Evolutionary conservation across 306 rosid species (phyloP).

Genomic region (Quercus wislizeni): DNA sequence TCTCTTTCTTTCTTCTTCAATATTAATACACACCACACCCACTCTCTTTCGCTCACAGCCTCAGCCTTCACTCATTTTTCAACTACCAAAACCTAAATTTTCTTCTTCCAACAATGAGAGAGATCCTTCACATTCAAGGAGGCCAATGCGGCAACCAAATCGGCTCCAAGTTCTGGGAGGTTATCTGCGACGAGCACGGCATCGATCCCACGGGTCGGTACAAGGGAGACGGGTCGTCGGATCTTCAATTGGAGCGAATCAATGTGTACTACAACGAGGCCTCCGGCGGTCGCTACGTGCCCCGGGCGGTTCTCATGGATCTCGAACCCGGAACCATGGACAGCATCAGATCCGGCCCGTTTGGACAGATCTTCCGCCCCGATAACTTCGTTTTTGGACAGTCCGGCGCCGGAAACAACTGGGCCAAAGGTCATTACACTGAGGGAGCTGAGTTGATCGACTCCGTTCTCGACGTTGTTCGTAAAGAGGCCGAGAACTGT

Average conservation of each 20-base stretch:
- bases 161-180: slow-evolving; percentile 97
- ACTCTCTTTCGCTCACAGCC: background rate
- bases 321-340: slow-evolving; percentile 96
- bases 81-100: background rate
- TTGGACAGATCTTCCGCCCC: slow-evolving; percentile 85
- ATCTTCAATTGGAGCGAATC: slow-evolving; percentile 80
- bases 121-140: slow-evolving; percentile 84
- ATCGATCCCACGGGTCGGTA: slow-evolving; percentile 74
- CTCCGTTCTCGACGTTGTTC: slow-evolving; percentile 82
- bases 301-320: slow-evolving; percentile 94
- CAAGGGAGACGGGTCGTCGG: slow-evolving; percentile 44
- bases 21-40: background rate
- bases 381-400: slow-evolving; percentile 92
- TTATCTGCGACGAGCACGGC: slow-evolving; percentile 90
- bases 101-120: slow-evolving; percentile 52
- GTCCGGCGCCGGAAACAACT: slow-evolving; percentile 89
- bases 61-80: background rate
- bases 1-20: slow-evolving; percentile 1
- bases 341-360: slow-evolving; percentile 93
- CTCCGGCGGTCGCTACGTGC: slow-evolving; percentile 87
- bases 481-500: slow-evolving; percentile 92
- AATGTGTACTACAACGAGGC: slow-evolving; percentile 91
- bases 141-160: slow-evolving; percentile 98
- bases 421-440: slow-evolving; percentile 95
- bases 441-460: slow-evolving; percentile 96